These are phyloP conservation scores for Leccinum variicolor DNA, from an alignment of 768 basidiomycete species.

Conservation along the genomic window DNA sequence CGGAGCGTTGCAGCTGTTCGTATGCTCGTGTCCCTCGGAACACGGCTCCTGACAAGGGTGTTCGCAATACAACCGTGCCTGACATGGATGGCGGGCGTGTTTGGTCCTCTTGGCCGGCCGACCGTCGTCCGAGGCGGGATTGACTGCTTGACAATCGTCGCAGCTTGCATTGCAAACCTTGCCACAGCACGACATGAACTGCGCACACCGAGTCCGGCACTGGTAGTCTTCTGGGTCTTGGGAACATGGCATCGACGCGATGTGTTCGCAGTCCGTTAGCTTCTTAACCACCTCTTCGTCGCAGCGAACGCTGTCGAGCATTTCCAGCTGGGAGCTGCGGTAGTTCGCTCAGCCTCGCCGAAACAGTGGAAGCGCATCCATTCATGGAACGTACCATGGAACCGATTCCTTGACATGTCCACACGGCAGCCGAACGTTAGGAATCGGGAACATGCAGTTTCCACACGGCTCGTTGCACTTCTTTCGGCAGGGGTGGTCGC, in stretches of 20 bases:
- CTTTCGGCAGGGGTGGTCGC: conserved; percentile 56
- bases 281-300: conserved; percentile 38
- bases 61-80: conserved; percentile 50
- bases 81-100: conserved; percentile 49
- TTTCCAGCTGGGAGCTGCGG: conserved; percentile 44
- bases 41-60: conserved; percentile 52
- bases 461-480: conserved; percentile 53
- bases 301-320: conserved; percentile 44
- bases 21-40: conserved; percentile 48
- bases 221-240: conserved; percentile 35
- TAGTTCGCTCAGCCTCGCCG: not conserved
- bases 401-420: conserved; percentile 46
- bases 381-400: conserved; percentile 43
- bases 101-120: conserved; percentile 22
- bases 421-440: conserved; percentile 51
- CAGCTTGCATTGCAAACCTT: conserved; percentile 49
- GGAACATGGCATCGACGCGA: conserved; percentile 44
- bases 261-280: conserved; percentile 55
- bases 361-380: not conserved
- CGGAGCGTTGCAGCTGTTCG: conserved; percentile 38
- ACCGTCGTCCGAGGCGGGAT: not conserved
- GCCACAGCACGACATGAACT: conserved; percentile 50
- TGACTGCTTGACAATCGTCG: conserved; percentile 41
- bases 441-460: conserved; percentile 45
- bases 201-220: conserved; percentile 44